Conservation (phyloP, 192 early-diverging fungal species). For the Thamnidium elegans region DNA sequence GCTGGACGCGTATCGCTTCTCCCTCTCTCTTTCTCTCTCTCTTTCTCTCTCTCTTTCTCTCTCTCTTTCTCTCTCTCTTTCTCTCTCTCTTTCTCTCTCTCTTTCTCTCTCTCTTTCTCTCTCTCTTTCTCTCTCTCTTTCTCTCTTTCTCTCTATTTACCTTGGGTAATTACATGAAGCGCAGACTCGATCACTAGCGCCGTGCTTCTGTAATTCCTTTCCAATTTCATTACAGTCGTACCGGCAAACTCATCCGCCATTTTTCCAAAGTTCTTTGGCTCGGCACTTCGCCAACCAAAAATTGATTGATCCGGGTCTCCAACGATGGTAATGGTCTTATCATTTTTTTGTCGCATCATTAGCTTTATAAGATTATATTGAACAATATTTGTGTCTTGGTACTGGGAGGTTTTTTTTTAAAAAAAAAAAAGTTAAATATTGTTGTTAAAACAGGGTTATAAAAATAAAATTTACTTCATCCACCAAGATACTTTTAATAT, state of each 20-base stretch:
- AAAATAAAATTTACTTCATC: slow-evolving; percentile 24
- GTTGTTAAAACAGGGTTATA: too few species aligned
- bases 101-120: too few species aligned
- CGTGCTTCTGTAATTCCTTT: slow-evolving; percentile 31
- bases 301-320: slow-evolving; percentile 38
- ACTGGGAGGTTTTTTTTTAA: slow-evolving; percentile 7
- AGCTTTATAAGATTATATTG: slow-evolving; percentile 28
- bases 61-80: too few species aligned
- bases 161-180: slow-evolving; percentile 21
- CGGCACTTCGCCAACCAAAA: slow-evolving; percentile 31
- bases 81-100: too few species aligned
- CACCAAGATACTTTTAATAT: slow-evolving; percentile 14
- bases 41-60: too few species aligned
- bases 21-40: too few species aligned
- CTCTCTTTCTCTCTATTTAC: slow-evolving; percentile 12
- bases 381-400: slow-evolving; percentile 29
- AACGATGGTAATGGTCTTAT: slow-evolving; percentile 22
- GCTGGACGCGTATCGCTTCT: background rate
- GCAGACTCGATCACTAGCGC: slow-evolving; percentile 11
- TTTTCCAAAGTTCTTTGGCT: slow-evolving; percentile 20
- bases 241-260: slow-evolving; percentile 9
- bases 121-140: too few species aligned
- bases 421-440: background rate
- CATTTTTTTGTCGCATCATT: background rate
- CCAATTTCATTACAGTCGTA: background rate